Evolutionary conservation across 352 stramenopile genomes (phyloP), one percentile per base, ranked within the genome.

Genomic region (Pythium sp.): DNA sequence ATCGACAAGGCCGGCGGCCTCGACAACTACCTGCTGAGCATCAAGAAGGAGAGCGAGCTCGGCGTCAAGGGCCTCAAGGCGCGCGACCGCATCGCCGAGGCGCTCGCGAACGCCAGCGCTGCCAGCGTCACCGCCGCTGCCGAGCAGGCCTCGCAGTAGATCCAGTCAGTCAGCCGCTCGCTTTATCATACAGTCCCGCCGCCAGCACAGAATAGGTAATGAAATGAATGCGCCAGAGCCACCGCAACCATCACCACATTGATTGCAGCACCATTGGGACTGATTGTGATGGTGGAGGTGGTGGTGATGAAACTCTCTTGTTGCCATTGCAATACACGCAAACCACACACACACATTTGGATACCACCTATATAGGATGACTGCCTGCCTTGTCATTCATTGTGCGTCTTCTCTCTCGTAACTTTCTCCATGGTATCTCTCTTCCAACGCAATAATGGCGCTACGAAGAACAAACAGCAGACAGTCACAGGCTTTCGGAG

Each of bases 1-100:
- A 93, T 98, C 68, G 95, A 98, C 82, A 98, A 98, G 78, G 78
- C 73, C 36, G 95, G 95, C 46, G 94, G 94, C 7, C 81, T 98
- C 67, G 95, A 98, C 80, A 96, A 97, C 74, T 98, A 98, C 79
- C 79, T 98, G 36, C 72, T 98, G 70, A 92, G 84, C 69, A 87
- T 94, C 72, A 96, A 91, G 70, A 79, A 94, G 70, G 83, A 97
- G 67, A 85, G 72, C 57, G 81, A 92, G 8, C 82, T 92, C 26
- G 86, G 86, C 68, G 60, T 87, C 60, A 94, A 92, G 73, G 86
- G 84, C 9, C 74, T 87, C 32, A 66, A 71, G 53, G 82, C 84
- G 3, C 80, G 82, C 64, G 76, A 84, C 70, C 86, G 84, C 62
- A 82, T 94, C 62, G 62, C 72, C 2, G 79, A 82, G 22, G 84